Percentiles rank a stretch among this genome's conserved stretches.
phyloP scores from a whole-genome alignment of 768 basidiomycete genomes.

The Leccinum subgranulosum region DNA sequence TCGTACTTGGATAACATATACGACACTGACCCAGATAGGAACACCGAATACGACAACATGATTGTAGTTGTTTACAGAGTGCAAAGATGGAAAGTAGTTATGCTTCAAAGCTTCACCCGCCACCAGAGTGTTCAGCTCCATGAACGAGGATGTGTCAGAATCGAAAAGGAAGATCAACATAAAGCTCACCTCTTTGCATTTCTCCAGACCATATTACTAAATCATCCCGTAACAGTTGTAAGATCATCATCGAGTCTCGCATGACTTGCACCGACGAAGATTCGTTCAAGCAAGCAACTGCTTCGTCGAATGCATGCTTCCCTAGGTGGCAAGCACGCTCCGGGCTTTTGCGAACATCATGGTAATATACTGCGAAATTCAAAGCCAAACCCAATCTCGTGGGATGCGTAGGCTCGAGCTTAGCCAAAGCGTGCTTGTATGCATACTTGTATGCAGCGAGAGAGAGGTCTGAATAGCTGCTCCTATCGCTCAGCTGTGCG shows the following conservation, averaged over 20 bases:
- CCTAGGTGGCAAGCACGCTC: conserved; percentile 86
- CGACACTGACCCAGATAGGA: background rate
- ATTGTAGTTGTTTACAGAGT: conserved; percentile 1
- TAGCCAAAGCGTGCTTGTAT: conserved; percentile 75
- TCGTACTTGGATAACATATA: conserved; percentile 13
- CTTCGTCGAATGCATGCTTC: conserved; percentile 91
- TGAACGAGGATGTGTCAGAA: conserved; percentile 11
- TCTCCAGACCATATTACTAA: conserved; percentile 82
- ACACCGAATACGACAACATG: background rate
- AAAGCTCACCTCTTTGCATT: conserved; percentile 45
- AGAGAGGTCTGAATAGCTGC: conserved; percentile 68
- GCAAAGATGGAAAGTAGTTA: background rate
- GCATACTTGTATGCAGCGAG: conserved; percentile 84
- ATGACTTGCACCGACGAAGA: conserved; percentile 42
- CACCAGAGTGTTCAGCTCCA: conserved; percentile 24
- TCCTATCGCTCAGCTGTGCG: conserved; percentile 66
- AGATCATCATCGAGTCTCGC: conserved; percentile 77
- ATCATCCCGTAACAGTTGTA: conserved; percentile 82
- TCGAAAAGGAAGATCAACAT: conserved; percentile 1
- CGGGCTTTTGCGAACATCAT: conserved; percentile 80
- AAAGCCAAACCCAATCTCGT: conserved; percentile 85
- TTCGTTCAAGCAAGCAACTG: conserved; percentile 60
- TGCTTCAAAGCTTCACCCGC: conserved; percentile 16
- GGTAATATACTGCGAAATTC: conserved; percentile 94
- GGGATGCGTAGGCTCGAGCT: conserved; percentile 77